These are phyloP conservation scores for Hyaloscypha bicolor DNA, from an alignment of 495 filamentous ascomycete species.

Conservation along the genomic window DNA sequence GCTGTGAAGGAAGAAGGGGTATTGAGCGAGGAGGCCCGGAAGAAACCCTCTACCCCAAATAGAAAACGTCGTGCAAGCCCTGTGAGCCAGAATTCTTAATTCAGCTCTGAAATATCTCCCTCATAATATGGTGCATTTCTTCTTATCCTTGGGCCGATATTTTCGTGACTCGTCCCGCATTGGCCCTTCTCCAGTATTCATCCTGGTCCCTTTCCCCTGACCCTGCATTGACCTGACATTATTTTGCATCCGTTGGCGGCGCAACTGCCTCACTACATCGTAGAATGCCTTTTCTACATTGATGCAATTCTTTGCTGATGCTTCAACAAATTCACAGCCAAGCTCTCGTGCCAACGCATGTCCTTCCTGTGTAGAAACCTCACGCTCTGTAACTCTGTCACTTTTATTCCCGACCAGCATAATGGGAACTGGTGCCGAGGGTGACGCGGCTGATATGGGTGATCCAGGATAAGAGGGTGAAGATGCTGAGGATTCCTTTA, in stretches of 20 bases:
- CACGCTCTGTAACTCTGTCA: conserved; percentile 91
- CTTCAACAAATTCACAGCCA: conserved; percentile 96
- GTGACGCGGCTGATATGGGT: conserved; percentile 50
- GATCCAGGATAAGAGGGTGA: conserved; percentile 72
- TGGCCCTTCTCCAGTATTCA: conserved; percentile 22
- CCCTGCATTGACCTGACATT: conserved; percentile 43
- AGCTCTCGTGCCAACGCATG: conserved; percentile 88
- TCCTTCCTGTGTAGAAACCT: conserved; percentile 96
- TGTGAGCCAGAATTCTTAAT: conserved; percentile 5
- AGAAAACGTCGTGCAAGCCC: conserved; percentile 17
- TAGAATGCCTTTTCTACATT: conserved; percentile 99
- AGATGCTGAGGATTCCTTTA: conserved; percentile 89
- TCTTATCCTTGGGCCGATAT: conserved; percentile 23
- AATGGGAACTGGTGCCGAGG: conserved; percentile 76
- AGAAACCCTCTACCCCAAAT: conserved; percentile 15
- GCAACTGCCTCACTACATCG: conserved; percentile 89
- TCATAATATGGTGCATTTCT: conserved; percentile 42
- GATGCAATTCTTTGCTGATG: conserved; percentile 98
- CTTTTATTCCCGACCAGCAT: conserved; percentile 99
- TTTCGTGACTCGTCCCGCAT: conserved; percentile 25
- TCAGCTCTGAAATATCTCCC: not conserved
- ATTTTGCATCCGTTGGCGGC: conserved; percentile 70
- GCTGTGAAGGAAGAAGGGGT: conserved; percentile 26
- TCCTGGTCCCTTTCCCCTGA: conserved; percentile 25
- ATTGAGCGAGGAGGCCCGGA: not conserved